These are phyloP conservation scores for Dactylonectria macrodidyma DNA, from an alignment of 2,329 filamentous ascomycete genomes.

Conservation along the genomic window DNA sequence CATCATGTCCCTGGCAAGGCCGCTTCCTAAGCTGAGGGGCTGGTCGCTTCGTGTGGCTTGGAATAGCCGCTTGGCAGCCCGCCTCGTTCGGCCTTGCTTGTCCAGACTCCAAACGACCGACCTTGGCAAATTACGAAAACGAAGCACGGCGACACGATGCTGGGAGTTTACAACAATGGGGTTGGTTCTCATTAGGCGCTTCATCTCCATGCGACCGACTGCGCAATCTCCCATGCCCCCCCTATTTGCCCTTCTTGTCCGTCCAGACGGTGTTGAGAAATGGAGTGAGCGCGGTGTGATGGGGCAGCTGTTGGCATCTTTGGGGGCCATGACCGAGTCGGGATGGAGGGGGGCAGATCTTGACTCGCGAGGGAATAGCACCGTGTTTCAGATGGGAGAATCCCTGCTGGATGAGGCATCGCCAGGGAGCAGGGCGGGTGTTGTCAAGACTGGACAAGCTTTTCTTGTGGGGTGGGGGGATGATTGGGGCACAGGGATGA, in stretches of 20 bases:
- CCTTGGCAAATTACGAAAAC: no score
- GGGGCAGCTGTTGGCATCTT: not conserved
- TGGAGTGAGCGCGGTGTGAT: slow-evolving; percentile 6
- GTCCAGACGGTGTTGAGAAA: not conserved
- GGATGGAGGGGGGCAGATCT: slow-evolving; percentile 40
- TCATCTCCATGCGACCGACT: not conserved
- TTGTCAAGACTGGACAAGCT: slow-evolving; percentile 58
- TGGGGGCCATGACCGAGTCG: no score
- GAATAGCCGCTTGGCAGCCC: not conserved
- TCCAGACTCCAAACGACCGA: not conserved
- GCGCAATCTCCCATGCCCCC: not conserved
- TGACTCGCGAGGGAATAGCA: slow-evolving; percentile 44
- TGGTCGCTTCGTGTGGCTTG: slow-evolving; percentile 6
- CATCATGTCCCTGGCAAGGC: not conserved
- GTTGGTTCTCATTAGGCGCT: not conserved
- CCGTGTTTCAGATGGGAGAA: slow-evolving; percentile 54
- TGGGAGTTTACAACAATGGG: not conserved
- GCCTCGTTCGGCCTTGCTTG: not conserved
- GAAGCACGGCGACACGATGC: no score
- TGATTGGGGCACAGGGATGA: slow-evolving; percentile 34
- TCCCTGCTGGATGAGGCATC: slow-evolving; percentile 49
- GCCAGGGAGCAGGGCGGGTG: slow-evolving; percentile 13
- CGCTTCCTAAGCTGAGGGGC: not conserved
- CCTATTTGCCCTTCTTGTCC: not conserved
- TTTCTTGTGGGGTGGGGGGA: slow-evolving; percentile 49